Evolutionary conservation across 78 protist species (phyloP), one percentile per base, ranked within the genome.

Genomic region (Protostelium mycophagum): DNA sequence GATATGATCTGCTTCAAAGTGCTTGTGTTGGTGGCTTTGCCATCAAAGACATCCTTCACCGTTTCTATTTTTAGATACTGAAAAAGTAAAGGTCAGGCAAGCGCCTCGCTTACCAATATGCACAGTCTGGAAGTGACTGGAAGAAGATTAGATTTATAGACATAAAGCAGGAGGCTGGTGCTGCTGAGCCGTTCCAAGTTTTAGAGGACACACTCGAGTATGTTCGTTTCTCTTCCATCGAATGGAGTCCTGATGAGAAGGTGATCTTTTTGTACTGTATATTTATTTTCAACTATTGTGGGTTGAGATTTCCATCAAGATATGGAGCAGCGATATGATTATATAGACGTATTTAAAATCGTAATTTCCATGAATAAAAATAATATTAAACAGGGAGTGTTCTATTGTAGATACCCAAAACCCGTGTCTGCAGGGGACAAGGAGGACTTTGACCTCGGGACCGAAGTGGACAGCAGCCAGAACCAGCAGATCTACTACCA

Each of bases 71-170:
- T n/a, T n/a, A 25, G 73, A 51, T 5, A 51, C 16, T 51, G 16
- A 51, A 51, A 51, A 25, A 5, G 73, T 25, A 25, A 5, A 51
- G 73, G 28, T 35, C 85, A 34, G 98, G 95, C 28, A n/a, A 35
- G n/a, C 1, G 34, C 34, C 83, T 94, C 37, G 96, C 94, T 34
- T 91, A 91, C 39, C 87, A 94, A 10, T 63, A 90, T 34, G 38
- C 91, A 1, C 51, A 88, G 63, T 88, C 91, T 36, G 99, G 98
- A 36, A 38, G 91, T 5, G 99, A 97, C 88, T 97, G 99, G 98
- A 86, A 86, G 38, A 90, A 90, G 5, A 35, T 96, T 1, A 16
- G 90, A n/a, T 63, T 97, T 5, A 25, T 35, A 23, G 83, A 84
- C 10, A 39, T 89, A 0, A 90, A 86, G 28, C 63, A 83, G 1